These are phyloP conservation scores for Suhomyces wounanorum DNA, from an alignment of 1,139 yeast species.

Conservation along the genomic window DNA sequence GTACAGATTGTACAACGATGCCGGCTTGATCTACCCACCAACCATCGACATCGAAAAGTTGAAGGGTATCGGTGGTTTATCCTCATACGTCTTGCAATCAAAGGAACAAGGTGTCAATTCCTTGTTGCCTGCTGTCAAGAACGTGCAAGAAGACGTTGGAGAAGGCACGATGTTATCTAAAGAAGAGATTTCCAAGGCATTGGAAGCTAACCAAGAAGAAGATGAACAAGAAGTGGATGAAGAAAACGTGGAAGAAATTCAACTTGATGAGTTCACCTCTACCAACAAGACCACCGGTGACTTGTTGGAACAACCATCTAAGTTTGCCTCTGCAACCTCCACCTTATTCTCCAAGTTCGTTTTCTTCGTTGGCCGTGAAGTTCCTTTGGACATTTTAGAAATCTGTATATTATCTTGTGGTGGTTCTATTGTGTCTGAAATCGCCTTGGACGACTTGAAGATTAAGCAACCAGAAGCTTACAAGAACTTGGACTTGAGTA, in stretches of 20 bases:
- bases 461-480: conserved; percentile 41
- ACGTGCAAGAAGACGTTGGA: conserved; percentile 16
- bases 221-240: conserved; percentile 37
- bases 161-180: conserved; percentile 44
- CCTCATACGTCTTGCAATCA: conserved; percentile 67
- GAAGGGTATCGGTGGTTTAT: conserved; percentile 88
- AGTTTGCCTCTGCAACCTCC: conserved; percentile 58
- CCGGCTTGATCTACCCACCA: conserved; percentile 90
- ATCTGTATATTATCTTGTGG: conserved; percentile 86
- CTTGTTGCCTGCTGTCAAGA: conserved; percentile 40
- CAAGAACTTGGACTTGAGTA: conserved; percentile 57
- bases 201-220: conserved; percentile 50
- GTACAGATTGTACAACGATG: conserved; percentile 81
- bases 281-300: conserved; percentile 72
- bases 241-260: conserved; percentile 45
- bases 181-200: conserved; percentile 51
- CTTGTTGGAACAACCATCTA: conserved; percentile 75
- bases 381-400: conserved; percentile 87
- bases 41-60: conserved; percentile 68
- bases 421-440: conserved; percentile 83
- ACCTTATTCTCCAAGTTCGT: conserved; percentile 71
- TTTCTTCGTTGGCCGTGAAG: conserved; percentile 93
- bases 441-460: conserved; percentile 76
- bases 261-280: conserved; percentile 71
- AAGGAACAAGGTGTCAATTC: conserved; percentile 42